Evolutionary conservation across 2,329 filamentous ascomycete species (phyloP).

Genomic region (Graphilbum sp.): DNA sequence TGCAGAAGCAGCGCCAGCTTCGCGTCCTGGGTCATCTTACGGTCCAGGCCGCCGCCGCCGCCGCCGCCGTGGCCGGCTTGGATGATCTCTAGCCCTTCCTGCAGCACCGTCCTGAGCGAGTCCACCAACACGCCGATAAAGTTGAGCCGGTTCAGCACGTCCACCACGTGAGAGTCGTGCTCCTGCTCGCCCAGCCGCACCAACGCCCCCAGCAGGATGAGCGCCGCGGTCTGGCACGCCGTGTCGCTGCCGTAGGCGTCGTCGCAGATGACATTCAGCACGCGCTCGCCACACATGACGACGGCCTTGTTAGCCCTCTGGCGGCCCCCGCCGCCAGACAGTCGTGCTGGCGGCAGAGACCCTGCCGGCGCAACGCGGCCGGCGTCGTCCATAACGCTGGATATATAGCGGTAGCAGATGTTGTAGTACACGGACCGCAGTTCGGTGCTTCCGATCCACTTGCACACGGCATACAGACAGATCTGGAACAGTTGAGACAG

Average conservation of each 20-base stretch:
- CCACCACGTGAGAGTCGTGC: constrained; percentile 57
- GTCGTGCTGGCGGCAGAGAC: no score
- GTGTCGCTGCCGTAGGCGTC: constrained; percentile 79
- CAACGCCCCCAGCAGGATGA: constrained; percentile 68
- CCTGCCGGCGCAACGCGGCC: neutral
- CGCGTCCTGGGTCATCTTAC: constrained; percentile 43
- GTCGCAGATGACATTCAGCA: constrained; percentile 80
- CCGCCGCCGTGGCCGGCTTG: constrained; percentile 11
- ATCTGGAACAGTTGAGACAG: constrained; percentile 84
- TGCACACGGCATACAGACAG: constrained; percentile 62
- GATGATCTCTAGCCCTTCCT: constrained; percentile 44
- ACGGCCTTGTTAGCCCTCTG: constrained; percentile 58
- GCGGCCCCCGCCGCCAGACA: constrained; percentile 24
- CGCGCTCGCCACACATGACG: constrained; percentile 49
- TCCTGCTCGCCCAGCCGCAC: constrained; percentile 59
- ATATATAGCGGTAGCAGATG: constrained; percentile 76
- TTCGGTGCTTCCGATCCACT: constrained; percentile 51
- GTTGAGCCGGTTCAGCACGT: constrained; percentile 69
- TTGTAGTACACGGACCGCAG: constrained; percentile 79
- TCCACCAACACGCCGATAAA: constrained; percentile 85
- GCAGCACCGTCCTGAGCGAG: constrained; percentile 60
- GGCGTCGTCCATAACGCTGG: constrained; percentile 41
- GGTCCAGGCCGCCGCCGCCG: constrained; percentile 17
- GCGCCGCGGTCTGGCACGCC: constrained; percentile 66
- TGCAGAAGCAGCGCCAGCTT: constrained; percentile 70